Evolutionary conservation across 1,284 basidiomycete species (phyloP).

Genomic region (Cryptococcus sp.): DNA sequence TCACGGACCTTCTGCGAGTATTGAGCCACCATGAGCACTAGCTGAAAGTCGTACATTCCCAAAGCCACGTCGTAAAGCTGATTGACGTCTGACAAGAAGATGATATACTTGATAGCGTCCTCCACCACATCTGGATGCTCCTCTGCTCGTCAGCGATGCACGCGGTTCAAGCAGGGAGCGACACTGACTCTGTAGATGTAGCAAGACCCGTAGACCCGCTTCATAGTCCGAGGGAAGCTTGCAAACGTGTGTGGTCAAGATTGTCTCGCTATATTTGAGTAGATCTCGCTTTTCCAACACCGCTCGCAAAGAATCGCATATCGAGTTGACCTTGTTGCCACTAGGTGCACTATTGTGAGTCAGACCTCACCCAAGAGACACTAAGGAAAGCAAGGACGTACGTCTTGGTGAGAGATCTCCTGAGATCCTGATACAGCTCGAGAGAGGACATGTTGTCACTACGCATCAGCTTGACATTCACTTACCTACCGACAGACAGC

Average conservation of each 20-base stretch:
- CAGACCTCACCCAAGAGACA: background rate
- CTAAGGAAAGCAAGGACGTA: slow-evolving; percentile 2
- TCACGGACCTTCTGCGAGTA: slow-evolving; percentile 80
- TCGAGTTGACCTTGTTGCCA: slow-evolving; percentile 54
- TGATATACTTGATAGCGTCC: slow-evolving; percentile 96
- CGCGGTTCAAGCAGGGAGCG: background rate
- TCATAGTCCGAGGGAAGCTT: slow-evolving; percentile 90
- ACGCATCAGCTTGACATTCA: slow-evolving; percentile 4
- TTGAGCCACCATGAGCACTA: slow-evolving; percentile 94
- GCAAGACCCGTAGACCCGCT: slow-evolving; percentile 69
- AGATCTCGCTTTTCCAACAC: slow-evolving; percentile 69
- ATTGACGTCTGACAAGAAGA: slow-evolving; percentile 94
- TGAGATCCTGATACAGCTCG: slow-evolving; percentile 26
- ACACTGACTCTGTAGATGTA: slow-evolving; percentile 63
- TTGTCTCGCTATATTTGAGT: slow-evolving; percentile 78
- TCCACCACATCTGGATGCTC: slow-evolving; percentile 72
- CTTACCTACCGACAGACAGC: slow-evolving; percentile 35
- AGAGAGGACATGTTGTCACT: slow-evolving; percentile 24
- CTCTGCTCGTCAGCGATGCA: slow-evolving; percentile 48
- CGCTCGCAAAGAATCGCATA: slow-evolving; percentile 73
- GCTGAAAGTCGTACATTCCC: slow-evolving; percentile 97
- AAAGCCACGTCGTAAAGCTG: slow-evolving; percentile 88
- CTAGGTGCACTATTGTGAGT: background rate
- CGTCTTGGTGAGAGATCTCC: slow-evolving; percentile 14
- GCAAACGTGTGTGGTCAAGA: slow-evolving; percentile 87